These are phyloP conservation scores for Eucalyptus marginata DNA, from an alignment of 345 rosid species.

Conservation along the genomic window DNA sequence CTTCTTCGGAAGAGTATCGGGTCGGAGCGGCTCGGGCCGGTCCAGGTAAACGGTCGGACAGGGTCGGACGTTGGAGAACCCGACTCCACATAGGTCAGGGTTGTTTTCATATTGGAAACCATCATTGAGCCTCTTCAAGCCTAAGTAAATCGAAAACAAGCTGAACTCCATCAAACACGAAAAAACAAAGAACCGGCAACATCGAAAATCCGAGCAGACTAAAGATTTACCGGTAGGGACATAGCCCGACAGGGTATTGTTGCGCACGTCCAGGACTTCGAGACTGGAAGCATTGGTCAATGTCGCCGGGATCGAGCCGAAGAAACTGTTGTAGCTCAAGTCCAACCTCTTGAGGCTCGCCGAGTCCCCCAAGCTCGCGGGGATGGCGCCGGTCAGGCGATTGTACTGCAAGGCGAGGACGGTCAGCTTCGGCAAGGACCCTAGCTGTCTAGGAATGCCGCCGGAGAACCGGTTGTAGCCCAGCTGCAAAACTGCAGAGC, in stretches of 20 bases:
- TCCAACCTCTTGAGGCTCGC: conserved; percentile 58
- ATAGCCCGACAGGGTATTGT: conserved; percentile 77
- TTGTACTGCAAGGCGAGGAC: conserved; percentile 82
- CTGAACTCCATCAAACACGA: neutral
- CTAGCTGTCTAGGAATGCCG: conserved; percentile 68
- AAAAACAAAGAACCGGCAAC: neutral
- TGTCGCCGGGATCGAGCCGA: conserved; percentile 75
- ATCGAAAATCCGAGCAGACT: neutral
- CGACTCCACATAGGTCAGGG: conserved; percentile 63
- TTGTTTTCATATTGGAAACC: conserved; percentile 78
- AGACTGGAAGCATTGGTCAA: conserved; percentile 54
- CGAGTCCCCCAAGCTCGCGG: conserved; percentile 80
- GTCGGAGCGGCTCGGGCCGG: conserved; percentile 64
- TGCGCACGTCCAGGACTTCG: conserved; percentile 65
- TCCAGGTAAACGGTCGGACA: conserved; percentile 35
- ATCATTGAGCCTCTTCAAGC: conserved; percentile 48
- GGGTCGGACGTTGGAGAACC: conserved; percentile 34
- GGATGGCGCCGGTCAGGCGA: conserved; percentile 76
- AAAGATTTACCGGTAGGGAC: conserved; percentile 58
- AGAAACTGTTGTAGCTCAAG: conserved; percentile 71
- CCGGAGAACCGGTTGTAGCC: conserved; percentile 81
- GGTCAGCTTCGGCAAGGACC: conserved; percentile 51
- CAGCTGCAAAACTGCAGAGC: conserved; percentile 64
- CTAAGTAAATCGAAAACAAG: conserved; percentile 18
- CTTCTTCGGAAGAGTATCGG: conserved; percentile 19